A percentile compares a stretch with the other conserved stretches of the same genome.
Conservation (phyloP, 345 rosid species). For the Passiflora organensis region DNA sequence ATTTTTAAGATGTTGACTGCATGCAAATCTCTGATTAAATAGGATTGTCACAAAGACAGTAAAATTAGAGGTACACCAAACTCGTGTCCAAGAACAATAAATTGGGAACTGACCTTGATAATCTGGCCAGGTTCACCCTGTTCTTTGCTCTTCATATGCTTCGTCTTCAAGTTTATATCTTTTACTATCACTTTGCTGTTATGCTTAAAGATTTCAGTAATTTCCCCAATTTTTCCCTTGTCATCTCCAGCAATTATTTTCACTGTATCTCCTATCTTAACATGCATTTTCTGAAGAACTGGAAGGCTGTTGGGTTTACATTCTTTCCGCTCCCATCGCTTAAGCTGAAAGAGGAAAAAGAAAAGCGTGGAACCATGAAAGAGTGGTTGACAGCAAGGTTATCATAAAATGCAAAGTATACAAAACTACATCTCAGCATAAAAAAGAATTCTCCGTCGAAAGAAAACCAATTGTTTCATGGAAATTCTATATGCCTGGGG, state of each 20-base stretch:
- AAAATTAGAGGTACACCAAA: no score
- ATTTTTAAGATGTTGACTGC: no score
- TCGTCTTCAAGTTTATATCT: constrained; percentile 86
- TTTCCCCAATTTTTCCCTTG: constrained; percentile 82
- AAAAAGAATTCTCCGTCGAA: not conserved
- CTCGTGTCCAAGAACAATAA: not conserved
- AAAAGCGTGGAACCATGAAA: constrained; percentile 1
- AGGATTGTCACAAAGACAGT: no score
- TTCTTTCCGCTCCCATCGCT: constrained; percentile 82
- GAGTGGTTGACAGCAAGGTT: not conserved
- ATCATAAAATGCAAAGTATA: not conserved
- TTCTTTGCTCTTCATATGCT: constrained; percentile 84
- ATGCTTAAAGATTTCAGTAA: constrained; percentile 62
- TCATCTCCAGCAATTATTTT: constrained; percentile 78
- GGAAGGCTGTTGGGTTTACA: constrained; percentile 96
- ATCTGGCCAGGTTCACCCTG: constrained; percentile 88
- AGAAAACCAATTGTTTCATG: not conserved
- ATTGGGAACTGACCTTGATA: constrained; percentile 47
- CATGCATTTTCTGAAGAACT: constrained; percentile 80
- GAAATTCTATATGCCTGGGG: not conserved
- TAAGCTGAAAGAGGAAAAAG: constrained; percentile 43
- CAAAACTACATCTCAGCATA: not conserved
- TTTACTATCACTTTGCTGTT: constrained; percentile 68
- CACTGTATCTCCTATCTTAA: constrained; percentile 82
- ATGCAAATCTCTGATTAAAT: no score